These are phyloP conservation scores for Pisolithus thermaeus DNA, from an alignment of 1,284 basidiomycete species.

Conservation along the genomic window DNA sequence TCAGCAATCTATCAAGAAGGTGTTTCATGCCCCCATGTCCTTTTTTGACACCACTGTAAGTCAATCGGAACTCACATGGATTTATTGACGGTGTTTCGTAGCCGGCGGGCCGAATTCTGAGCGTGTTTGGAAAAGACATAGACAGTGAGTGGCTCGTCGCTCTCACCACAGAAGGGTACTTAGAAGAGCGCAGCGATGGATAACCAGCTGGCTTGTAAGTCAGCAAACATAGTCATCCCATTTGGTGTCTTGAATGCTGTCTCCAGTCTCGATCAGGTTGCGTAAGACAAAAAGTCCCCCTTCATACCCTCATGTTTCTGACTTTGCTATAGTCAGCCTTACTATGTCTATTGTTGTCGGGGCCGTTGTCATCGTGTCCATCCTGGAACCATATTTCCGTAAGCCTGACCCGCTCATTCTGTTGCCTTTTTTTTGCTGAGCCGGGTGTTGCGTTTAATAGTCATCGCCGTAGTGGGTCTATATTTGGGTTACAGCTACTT, in stretches of 20 bases:
- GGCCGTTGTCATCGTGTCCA: constrained; percentile 59
- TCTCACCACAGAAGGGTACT: constrained; percentile 2
- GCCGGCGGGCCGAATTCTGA: constrained; percentile 60
- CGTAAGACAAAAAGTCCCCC: constrained; percentile 25
- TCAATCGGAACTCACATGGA: not conserved
- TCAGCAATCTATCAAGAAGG: constrained; percentile 45
- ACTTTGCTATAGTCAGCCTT: constrained; percentile 37
- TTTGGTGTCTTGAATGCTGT: constrained; percentile 7
- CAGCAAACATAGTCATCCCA: not conserved
- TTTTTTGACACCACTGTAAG: constrained; percentile 65
- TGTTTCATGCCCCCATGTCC: constrained; percentile 65
- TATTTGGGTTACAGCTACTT: constrained; percentile 51
- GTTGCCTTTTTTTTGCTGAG: not conserved
- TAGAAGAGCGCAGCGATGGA: constrained; percentile 41
- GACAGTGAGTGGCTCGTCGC: constrained; percentile 38
- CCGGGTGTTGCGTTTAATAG: constrained; percentile 19
- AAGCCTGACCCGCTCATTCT: constrained; percentile 15
- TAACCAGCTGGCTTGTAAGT: constrained; percentile 50
- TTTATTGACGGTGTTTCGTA: constrained; percentile 14
- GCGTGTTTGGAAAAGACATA: constrained; percentile 61
- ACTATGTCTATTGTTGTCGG: constrained; percentile 50
- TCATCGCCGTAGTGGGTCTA: constrained; percentile 47
- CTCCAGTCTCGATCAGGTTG: constrained; percentile 58
- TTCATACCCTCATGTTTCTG: constrained; percentile 5
- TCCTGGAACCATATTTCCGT: constrained; percentile 70